Percentiles rank a stretch among this genome's conserved stretches.
phyloP scores from a whole-genome alignment of 2,329 filamentous ascomycete genomes.

The Pseudonectria foliicola region DNA sequence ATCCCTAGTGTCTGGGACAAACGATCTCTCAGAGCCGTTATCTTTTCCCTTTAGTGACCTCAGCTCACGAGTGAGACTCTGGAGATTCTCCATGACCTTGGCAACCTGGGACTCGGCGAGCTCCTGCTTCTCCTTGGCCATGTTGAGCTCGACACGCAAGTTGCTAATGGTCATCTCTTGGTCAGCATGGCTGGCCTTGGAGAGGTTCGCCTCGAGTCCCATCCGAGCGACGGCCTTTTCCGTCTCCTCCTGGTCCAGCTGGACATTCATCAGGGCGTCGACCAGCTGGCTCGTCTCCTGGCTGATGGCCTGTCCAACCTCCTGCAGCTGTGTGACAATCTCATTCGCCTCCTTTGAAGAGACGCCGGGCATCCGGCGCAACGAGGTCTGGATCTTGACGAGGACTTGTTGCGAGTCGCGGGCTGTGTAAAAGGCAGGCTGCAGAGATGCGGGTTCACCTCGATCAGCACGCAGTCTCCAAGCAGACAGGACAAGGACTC shows the following conservation, averaged over 20 bases:
- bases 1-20: constrained; percentile 14
- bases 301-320: constrained; percentile 31
- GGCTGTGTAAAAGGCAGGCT: constrained; percentile 30
- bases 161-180: constrained; percentile 26
- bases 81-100: constrained; percentile 21
- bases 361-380: constrained; percentile 34
- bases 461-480: background rate
- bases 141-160: constrained; percentile 24
- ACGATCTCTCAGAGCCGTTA: constrained; percentile 9
- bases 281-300: constrained; percentile 33
- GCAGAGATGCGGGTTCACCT: background rate
- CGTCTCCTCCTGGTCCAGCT: constrained; percentile 31
- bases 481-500: constrained; percentile 10
- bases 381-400: constrained; percentile 30
- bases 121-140: constrained; percentile 25
- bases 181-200: constrained; percentile 28
- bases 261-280: constrained; percentile 30
- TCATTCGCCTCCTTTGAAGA: constrained; percentile 28
- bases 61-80: constrained; percentile 22
- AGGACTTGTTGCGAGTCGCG: constrained; percentile 29
- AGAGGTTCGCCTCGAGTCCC: constrained; percentile 31
- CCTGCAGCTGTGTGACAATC: constrained; percentile 28
- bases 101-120: constrained; percentile 21
- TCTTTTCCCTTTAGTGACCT: constrained; percentile 23
- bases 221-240: constrained; percentile 32